Conservation (phyloP, 2,329 filamentous ascomycete species). For the Rachicladosporium sp. region DNA sequence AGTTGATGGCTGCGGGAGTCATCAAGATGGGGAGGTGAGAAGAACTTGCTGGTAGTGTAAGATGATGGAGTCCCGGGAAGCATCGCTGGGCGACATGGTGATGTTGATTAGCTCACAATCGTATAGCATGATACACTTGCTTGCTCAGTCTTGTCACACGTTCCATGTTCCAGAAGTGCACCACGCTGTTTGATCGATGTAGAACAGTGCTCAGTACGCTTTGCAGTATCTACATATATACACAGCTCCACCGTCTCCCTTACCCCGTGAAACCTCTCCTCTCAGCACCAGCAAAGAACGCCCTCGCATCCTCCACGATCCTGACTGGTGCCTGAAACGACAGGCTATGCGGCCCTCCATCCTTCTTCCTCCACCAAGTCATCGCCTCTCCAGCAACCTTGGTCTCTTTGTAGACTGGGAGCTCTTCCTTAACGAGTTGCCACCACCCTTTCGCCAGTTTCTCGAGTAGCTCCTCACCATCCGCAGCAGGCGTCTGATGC, state of each 20-base stretch:
- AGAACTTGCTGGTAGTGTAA: not conserved
- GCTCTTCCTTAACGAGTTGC: conserved; percentile 21
- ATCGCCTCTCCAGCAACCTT: conserved; percentile 21
- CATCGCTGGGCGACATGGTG: no score
- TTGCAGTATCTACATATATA: not conserved
- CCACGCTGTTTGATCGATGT: no score
- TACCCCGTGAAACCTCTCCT: no score
- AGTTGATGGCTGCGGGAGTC: conserved; percentile 83
- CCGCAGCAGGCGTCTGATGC: conserved; percentile 26
- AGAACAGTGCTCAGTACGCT: not conserved
- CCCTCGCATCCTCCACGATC: conserved; percentile 20
- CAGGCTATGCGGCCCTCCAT: conserved; percentile 18
- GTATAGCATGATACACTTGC: no score
- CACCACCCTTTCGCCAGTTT: conserved; percentile 23
- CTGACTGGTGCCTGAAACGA: conserved; percentile 25
- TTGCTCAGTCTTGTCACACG: no score
- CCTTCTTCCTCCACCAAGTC: conserved; percentile 26
- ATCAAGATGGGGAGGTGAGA: conserved; percentile 38
- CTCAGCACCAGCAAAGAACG: conserved; percentile 11
- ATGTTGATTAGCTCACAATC: no score
- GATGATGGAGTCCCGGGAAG: not conserved
- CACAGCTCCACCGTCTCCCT: no score
- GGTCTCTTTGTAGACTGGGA: conserved; percentile 21
- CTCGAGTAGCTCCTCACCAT: conserved; percentile 26
- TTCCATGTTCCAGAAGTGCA: no score